These are phyloP conservation scores for Mrakia gelida DNA, from an alignment of 768 basidiomycete genomes.

Conservation along the genomic window DNA sequence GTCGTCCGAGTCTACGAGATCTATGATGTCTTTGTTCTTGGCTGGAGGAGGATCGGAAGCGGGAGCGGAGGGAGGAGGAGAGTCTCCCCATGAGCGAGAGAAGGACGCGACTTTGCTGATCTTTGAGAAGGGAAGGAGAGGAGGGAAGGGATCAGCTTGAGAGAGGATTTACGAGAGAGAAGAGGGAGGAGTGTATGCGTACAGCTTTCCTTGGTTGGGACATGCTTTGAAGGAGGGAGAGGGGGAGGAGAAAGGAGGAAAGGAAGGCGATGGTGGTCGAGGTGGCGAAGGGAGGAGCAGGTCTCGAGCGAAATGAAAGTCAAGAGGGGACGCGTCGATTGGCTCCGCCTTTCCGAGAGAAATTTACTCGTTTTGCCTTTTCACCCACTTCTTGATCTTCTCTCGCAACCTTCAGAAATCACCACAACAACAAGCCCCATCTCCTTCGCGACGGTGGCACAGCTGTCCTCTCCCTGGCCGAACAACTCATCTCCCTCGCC, in stretches of 20 bases:
- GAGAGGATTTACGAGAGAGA: not conserved
- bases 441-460: too few relatives aligned
- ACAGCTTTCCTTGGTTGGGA: not conserved
- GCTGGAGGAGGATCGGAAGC: not conserved
- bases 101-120: not conserved
- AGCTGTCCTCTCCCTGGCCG: constrained; percentile 29
- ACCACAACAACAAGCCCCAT: too few relatives aligned
- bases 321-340: not conserved
- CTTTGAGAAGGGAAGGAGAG: not conserved
- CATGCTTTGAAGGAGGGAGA: not conserved
- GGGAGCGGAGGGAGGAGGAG: not conserved
- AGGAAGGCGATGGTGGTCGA: not conserved
- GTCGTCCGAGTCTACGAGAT: not conserved
- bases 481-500: constrained; percentile 50
- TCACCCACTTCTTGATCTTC: too few relatives aligned
- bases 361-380: not conserved
- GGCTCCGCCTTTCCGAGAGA: too few relatives aligned
- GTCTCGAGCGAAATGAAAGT: not conserved
- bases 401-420: too few relatives aligned
- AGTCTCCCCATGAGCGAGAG: not conserved
- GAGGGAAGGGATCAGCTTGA: not conserved
- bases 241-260: too few relatives aligned
- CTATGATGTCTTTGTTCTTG: not conserved
- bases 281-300: not conserved
- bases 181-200: not conserved